Percentiles rank a stretch among this genome's conserved stretches.
Conservation (phyloP, 768 basidiomycete species). For the Suillus variegatus region DNA sequence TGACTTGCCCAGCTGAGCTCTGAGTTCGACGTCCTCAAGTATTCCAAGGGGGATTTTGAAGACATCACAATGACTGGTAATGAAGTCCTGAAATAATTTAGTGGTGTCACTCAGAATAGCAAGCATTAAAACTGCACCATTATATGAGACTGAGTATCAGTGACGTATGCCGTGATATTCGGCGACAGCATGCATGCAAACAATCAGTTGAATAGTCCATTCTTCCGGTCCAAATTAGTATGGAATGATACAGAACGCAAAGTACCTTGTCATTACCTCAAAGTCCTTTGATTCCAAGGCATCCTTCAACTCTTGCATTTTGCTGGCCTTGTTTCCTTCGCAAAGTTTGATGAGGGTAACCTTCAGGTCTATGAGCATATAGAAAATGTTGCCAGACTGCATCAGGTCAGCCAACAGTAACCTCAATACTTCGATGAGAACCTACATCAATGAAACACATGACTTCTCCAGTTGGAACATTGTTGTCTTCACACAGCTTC, state of each 20-base stretch:
- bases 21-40: constrained; percentile 1
- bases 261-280: too few species aligned
- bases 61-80: neutral
- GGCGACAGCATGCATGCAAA: too few species aligned
- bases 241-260: too few species aligned
- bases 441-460: neutral
- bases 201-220: too few species aligned
- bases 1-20: constrained; percentile 4
- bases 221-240: too few species aligned
- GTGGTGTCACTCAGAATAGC: neutral
- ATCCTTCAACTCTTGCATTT: too few species aligned
- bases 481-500: neutral
- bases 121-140: too few species aligned
- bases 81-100: constrained; percentile 8
- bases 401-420: neutral
- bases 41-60: constrained; percentile 1
- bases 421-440: neutral
- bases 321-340: too few species aligned
- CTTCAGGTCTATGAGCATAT: constrained; percentile 5
- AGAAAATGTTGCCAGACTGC: constrained; percentile 1
- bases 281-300: too few species aligned
- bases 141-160: too few species aligned
- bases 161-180: too few species aligned
- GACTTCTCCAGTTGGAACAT: neutral
- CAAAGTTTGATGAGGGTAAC: neutral